A percentile compares a stretch with the other conserved stretches of the same genome.
Conservation (phyloP, 1,139 yeast genomes). For the Yamadazyma buinensis region DNA sequence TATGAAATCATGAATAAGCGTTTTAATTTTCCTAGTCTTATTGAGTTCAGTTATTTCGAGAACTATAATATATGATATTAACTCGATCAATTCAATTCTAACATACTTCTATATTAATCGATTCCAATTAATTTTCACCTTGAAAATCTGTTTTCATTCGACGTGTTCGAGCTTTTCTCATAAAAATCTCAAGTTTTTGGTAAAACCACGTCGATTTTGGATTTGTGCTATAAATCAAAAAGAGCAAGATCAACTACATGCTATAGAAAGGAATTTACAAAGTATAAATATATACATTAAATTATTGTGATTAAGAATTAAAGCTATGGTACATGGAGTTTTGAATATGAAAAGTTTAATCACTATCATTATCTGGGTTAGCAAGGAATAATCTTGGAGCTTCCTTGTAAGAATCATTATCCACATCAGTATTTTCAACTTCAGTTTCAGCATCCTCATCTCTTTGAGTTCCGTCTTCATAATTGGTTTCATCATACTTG, state of each 20-base stretch:
- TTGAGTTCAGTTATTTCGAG: too few relatives aligned
- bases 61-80: too few relatives aligned
- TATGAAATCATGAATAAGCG: too few relatives aligned
- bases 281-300: too few relatives aligned
- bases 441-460: slow-evolving; percentile 17
- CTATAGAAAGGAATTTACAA: too few relatives aligned
- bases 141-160: slow-evolving; percentile 5
- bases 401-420: slow-evolving; percentile 27
- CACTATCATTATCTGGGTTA: slow-evolving; percentile 54
- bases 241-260: too few relatives aligned
- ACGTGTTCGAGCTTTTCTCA: slow-evolving; percentile 6
- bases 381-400: slow-evolving; percentile 57
- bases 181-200: too few relatives aligned
- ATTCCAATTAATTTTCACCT: background rate
- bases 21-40: too few relatives aligned
- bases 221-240: too few relatives aligned
- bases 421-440: slow-evolving; percentile 10
- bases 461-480: slow-evolving; percentile 3
- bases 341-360: slow-evolving; percentile 5
- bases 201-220: too few relatives aligned
- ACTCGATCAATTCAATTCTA: background rate
- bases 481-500: slow-evolving; percentile 18
- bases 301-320: too few relatives aligned
- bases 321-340: background rate
- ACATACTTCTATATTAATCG: slow-evolving; percentile 1